These are phyloP conservation scores for Quercus bicolor DNA, from an alignment of 306 rosid species.

Conservation along the genomic window DNA sequence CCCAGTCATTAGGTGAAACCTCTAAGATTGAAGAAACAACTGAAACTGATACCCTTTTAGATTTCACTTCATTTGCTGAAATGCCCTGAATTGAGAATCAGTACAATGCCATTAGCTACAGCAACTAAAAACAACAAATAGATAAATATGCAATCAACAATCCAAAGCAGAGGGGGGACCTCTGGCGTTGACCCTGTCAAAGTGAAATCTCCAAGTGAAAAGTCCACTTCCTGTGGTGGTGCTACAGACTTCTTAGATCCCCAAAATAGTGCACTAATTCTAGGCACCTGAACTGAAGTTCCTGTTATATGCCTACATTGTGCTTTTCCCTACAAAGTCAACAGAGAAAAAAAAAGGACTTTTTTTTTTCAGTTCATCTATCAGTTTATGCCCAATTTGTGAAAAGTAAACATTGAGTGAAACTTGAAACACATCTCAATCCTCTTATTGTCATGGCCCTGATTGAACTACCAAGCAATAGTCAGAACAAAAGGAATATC, in stretches of 20 bases:
- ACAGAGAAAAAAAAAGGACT: background rate
- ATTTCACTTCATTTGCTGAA: constrained; percentile 26
- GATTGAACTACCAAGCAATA: background rate
- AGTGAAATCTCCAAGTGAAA: constrained; percentile 39
- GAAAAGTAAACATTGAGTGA: background rate
- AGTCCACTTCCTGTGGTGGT: constrained; percentile 33
- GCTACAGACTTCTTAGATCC: constrained; percentile 40
- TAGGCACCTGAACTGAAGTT: constrained; percentile 17
- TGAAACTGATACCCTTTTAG: constrained; percentile 45
- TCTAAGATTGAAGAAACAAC: constrained; percentile 72
- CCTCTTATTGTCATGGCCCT: background rate
- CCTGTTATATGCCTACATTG: constrained; percentile 19
- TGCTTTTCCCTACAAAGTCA: constrained; percentile 32
- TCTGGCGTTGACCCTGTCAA: constrained; percentile 37
- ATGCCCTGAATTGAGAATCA: constrained; percentile 30
- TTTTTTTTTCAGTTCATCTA: background rate
- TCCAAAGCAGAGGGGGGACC: constrained; percentile 13
- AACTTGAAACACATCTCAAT: background rate
- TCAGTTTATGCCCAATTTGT: background rate
- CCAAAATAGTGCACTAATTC: constrained; percentile 66
- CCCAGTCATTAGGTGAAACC: constrained; percentile 70
- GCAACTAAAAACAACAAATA: background rate
- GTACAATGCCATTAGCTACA: background rate
- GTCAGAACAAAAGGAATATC: background rate
- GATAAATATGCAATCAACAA: background rate